Evolutionary conservation across 371 early-diverging fungal species (phyloP).

Genomic region (Mucor circinelloides): DNA sequence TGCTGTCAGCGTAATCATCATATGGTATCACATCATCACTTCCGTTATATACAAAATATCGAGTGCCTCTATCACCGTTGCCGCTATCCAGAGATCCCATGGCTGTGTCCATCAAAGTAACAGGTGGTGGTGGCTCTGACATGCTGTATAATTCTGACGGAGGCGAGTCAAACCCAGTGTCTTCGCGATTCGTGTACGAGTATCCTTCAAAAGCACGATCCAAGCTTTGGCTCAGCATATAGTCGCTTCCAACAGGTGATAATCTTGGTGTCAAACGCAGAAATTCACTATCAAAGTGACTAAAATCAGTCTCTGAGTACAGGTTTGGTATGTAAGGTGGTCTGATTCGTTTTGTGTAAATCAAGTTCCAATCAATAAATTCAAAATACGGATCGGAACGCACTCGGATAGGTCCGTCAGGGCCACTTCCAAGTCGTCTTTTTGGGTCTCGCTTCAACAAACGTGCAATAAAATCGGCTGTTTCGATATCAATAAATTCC

Average conservation of each 20-base stretch:
- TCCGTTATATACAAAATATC: constrained; percentile 19
- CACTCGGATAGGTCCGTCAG: constrained; percentile 51
- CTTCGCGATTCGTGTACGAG: constrained; percentile 47
- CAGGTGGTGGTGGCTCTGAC: constrained; percentile 13
- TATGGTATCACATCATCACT: constrained; percentile 23
- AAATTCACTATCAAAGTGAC: constrained; percentile 69
- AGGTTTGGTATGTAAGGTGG: constrained; percentile 63
- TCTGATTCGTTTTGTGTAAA: constrained; percentile 56
- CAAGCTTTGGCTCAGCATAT: constrained; percentile 47
- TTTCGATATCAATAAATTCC: constrained; percentile 54
- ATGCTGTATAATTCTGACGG: constrained; percentile 24
- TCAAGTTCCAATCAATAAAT: constrained; percentile 68
- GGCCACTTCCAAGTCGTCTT: constrained; percentile 60
- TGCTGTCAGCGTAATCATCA: constrained; percentile 20
- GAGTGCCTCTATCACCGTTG: not conserved
- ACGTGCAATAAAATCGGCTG: constrained; percentile 61
- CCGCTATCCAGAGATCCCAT: not conserved
- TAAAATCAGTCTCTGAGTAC: constrained; percentile 55
- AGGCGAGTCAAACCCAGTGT: constrained; percentile 13
- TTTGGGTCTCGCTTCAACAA: constrained; percentile 70
- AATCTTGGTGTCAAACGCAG: constrained; percentile 53
- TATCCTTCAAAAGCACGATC: constrained; percentile 60
- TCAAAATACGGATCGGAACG: constrained; percentile 71
- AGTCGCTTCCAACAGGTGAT: constrained; percentile 42
- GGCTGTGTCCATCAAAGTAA: constrained; percentile 16